Evolutionary conservation across 2,329 filamentous ascomycete species (phyloP).

Genomic region (Xylaria sp.): DNA sequence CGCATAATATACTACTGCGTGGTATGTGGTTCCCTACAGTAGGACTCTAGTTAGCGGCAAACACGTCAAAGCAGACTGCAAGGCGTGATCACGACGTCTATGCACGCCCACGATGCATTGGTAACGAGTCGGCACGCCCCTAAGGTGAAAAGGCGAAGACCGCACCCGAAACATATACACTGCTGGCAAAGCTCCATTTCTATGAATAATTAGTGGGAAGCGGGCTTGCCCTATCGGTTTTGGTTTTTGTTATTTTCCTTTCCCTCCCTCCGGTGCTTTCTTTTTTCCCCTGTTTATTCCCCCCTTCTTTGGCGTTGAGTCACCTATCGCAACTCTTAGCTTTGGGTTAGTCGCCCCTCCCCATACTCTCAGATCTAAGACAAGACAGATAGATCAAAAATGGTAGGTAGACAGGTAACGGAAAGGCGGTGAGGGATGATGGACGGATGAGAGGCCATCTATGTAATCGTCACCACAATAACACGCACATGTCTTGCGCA

Average conservation of each 20-base stretch:
- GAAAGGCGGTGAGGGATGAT: constrained; percentile 35
- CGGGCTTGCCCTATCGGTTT: background rate
- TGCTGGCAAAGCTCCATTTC: background rate
- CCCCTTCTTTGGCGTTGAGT: background rate
- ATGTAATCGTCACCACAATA: constrained; percentile 28
- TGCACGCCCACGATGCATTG: constrained; percentile 13
- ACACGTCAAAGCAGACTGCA: constrained; percentile 20
- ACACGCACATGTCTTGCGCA: constrained; percentile 18
- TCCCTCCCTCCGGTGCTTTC: background rate
- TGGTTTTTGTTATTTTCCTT: background rate
- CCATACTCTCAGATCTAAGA: background rate
- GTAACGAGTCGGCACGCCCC: constrained; percentile 20
- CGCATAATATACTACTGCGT: background rate
- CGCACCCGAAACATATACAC: background rate
- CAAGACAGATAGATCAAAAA: background rate
- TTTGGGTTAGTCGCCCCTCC: constrained; percentile 7
- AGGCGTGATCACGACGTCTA: constrained; percentile 19
- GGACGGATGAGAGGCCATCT: constrained; percentile 16
- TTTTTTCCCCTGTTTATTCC: background rate
- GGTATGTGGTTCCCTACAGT: background rate
- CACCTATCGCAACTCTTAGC: background rate
- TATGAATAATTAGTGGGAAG: background rate
- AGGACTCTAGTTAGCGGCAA: constrained; percentile 4
- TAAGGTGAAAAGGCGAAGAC: background rate
- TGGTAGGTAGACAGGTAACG: constrained; percentile 1